Conservation (phyloP, 202 grass and related monocot species). For the Bolboschoenoplectus hybrid region DNA sequence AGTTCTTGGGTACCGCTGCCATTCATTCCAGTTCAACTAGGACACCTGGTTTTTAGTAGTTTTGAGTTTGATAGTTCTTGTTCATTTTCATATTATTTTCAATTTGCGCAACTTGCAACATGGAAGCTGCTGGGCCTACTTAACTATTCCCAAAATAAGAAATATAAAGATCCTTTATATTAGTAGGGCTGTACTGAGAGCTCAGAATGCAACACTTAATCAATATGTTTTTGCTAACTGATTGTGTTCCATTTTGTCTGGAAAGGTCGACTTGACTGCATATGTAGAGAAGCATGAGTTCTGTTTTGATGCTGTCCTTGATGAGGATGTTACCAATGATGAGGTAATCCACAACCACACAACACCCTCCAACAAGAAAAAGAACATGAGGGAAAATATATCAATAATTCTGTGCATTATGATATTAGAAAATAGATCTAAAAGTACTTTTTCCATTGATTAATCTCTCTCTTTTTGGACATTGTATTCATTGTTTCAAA, state of each 20-base stretch:
- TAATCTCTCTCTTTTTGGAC: background rate
- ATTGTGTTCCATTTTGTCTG: conserved; percentile 50
- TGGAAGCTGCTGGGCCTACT: conserved; percentile 1
- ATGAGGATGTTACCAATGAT: conserved; percentile 89
- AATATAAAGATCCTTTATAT: background rate
- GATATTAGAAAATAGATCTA: background rate
- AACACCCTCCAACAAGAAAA: conserved; percentile 5
- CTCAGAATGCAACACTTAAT: background rate
- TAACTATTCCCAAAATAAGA: background rate
- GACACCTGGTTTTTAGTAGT: background rate
- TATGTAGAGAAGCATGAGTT: conserved; percentile 97
- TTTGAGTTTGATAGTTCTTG: background rate
- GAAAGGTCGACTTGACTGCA: conserved; percentile 95
- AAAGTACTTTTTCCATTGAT: background rate
- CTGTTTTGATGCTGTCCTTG: conserved; percentile 94
- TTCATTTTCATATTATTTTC: background rate
- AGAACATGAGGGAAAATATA: background rate
- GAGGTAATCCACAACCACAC: conserved; percentile 54
- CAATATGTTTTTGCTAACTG: conserved; percentile 28
- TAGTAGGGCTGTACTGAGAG: background rate
- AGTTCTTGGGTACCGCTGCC: background rate
- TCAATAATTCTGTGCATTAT: conserved; percentile 21
- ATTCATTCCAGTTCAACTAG: background rate
- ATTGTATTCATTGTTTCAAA: background rate
- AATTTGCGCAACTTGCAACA: background rate